Percentiles rank a stretch among this genome's conserved stretches.
These are phyloP conservation scores for Apiospora arundinis DNA, from an alignment of 2,329 filamentous ascomycete species.

Conservation along the genomic window DNA sequence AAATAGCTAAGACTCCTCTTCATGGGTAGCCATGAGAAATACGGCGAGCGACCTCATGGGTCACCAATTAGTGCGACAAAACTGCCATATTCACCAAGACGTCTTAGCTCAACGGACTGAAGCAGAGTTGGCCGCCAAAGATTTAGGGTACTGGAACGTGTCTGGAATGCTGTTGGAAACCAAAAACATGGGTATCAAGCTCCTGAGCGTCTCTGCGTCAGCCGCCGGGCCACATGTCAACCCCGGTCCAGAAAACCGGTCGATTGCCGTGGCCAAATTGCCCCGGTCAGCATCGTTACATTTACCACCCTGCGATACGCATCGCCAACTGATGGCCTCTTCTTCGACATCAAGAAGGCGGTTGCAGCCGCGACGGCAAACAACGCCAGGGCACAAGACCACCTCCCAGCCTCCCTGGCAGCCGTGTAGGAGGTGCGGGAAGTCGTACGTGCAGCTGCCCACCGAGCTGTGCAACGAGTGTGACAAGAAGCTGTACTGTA, in stretches of 20 bases:
- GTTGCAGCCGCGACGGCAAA: background rate
- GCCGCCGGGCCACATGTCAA: constrained; percentile 1
- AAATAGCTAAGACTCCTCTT: background rate
- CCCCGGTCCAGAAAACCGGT: background rate
- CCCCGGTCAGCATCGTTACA: background rate
- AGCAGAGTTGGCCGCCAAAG: background rate
- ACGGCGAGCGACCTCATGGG: background rate
- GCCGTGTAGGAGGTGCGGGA: constrained; percentile 17
- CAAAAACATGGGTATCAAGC: background rate
- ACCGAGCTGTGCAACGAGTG: constrained; percentile 12
- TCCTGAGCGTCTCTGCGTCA: background rate
- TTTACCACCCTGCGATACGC: background rate
- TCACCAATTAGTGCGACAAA: background rate
- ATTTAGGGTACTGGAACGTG: background rate
- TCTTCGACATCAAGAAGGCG: background rate
- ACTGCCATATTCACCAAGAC: background rate
- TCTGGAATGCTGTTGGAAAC: constrained; percentile 5
- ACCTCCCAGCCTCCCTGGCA: constrained; percentile 13
- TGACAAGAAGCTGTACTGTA: background rate
- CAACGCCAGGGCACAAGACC: background rate
- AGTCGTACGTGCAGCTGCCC: constrained; percentile 19
- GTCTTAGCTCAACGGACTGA: background rate
- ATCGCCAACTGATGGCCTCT: background rate
- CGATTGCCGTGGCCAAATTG: background rate
- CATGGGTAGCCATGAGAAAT: background rate